A percentile compares a stretch with the other conserved stretches of the same genome.
These are phyloP conservation scores for Botrytis aclada DNA, from an alignment of 2,329 filamentous ascomycete species.

Conservation along the genomic window DNA sequence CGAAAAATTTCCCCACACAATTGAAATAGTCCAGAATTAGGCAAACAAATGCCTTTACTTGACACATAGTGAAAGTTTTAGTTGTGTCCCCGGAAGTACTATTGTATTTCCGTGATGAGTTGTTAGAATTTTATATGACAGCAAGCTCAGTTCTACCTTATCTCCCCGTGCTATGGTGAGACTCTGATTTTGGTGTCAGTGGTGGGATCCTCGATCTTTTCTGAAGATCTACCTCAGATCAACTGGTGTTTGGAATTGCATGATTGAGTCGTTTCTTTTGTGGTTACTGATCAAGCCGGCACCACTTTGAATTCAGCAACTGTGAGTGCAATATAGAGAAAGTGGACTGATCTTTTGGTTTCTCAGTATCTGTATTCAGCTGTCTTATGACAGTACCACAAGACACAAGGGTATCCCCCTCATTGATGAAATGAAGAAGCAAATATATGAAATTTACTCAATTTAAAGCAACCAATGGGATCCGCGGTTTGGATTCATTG, in stretches of 20 bases:
- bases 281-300: not conserved
- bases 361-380: not conserved
- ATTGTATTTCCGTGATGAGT: conserved; percentile 10
- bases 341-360: not conserved
- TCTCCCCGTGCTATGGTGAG: not conserved
- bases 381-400: not conserved
- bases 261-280: not conserved
- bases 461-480: conserved; percentile 15
- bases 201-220: not conserved
- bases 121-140: conserved; percentile 1
- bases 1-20: not conserved
- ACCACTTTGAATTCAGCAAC: not conserved
- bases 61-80: not conserved
- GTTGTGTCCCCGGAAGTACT: not conserved
- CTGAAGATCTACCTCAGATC: not conserved
- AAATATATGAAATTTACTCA: conserved; percentile 1
- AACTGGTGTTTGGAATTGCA: not conserved
- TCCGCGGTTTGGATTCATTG: conserved; percentile 2
- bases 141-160: not conserved
- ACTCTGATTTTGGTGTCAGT: not conserved
- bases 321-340: not conserved
- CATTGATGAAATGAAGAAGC: not conserved
- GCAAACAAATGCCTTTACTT: not conserved
- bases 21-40: not conserved
- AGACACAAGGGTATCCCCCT: not conserved